Conservation (phyloP, 495 filamentous ascomycete species). For the Usnea hakonensis region DNA sequence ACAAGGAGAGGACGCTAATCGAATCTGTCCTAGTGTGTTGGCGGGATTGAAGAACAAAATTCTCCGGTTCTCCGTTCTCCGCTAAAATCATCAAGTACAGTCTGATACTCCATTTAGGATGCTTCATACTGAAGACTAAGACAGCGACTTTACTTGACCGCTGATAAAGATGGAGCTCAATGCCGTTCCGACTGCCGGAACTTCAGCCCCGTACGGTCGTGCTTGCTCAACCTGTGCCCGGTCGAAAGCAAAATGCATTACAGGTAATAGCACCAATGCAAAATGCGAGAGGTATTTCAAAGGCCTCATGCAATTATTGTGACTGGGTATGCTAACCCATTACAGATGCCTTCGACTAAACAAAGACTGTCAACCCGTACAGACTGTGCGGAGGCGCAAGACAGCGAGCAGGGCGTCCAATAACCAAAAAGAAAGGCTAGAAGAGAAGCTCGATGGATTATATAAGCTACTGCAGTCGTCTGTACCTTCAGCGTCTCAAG, state of each 20-base stretch:
- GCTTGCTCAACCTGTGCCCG: background rate
- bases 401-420: conserved; percentile 20
- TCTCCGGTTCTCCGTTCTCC: too few species aligned
- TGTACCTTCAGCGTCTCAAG: conserved; percentile 22
- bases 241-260: background rate
- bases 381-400: conserved; percentile 31
- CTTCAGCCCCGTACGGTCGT: background rate
- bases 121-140: too few species aligned
- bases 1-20: too few species aligned
- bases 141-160: too few species aligned
- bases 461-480: conserved; percentile 32
- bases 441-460: conserved; percentile 46
- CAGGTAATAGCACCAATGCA: background rate
- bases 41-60: too few species aligned
- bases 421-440: conserved; percentile 36
- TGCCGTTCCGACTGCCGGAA: background rate
- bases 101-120: too few species aligned
- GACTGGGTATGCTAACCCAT: background rate
- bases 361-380: conserved; percentile 36
- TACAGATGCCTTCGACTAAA: conserved; percentile 42
- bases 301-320: background rate
- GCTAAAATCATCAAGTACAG: too few species aligned
- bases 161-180: background rate
- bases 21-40: too few species aligned
- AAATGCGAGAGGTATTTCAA: background rate